phyloP scores from a whole-genome alignment of 345 rosid genomes.

The Toxicodendron radicans region DNA sequence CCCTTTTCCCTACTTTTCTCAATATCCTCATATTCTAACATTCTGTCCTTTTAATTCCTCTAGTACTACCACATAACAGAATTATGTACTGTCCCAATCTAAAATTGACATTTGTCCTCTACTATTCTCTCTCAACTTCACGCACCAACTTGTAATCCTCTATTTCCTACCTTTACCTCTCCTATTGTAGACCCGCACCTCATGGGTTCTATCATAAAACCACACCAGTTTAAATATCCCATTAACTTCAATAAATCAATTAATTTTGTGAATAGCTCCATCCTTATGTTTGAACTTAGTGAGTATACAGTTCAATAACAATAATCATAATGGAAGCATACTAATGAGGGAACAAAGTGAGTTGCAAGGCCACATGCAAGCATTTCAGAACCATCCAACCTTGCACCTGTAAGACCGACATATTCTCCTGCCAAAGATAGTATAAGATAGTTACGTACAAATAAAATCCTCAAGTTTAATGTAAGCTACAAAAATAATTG shows the following conservation, averaged over 20 bases:
- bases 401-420: constrained; percentile 72
- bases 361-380: constrained; percentile 89
- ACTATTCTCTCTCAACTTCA: no score
- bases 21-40: no score
- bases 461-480: constrained; percentile 3
- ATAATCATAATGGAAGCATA: constrained; percentile 30
- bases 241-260: constrained; percentile 7
- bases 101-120: no score
- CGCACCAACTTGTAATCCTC: background rate
- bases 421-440: constrained; percentile 58
- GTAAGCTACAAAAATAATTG: background rate
- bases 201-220: background rate
- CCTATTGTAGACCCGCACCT: no score
- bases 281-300: background rate
- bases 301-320: constrained; percentile 2
- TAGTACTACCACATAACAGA: no score
- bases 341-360: constrained; percentile 70
- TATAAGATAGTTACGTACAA: background rate
- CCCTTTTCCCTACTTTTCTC: no score
- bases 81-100: no score
- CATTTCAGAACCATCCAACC: constrained; percentile 87
- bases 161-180: no score
- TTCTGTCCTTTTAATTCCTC: no score
- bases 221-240: background rate
- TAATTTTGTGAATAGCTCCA: background rate